phyloP scores from a whole-genome alignment of 805 yeast genomes.

The Wickerhamiella parazyma region DNA sequence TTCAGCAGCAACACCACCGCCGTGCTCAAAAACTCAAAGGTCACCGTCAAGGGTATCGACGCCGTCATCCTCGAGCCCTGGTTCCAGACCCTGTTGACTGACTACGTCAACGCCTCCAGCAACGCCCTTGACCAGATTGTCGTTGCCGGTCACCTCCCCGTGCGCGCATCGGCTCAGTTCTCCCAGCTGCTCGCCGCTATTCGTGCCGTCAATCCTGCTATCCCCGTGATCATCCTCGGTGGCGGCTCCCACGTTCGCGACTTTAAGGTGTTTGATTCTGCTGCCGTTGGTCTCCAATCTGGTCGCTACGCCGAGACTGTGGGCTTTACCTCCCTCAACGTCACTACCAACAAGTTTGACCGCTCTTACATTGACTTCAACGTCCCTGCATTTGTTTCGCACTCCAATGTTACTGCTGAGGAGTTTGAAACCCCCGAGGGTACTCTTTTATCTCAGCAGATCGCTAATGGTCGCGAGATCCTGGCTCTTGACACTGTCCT shows the following conservation, averaged over 20 bases:
- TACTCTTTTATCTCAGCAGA: slow-evolving; percentile 29
- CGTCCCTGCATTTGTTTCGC: slow-evolving; percentile 51
- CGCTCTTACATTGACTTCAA: slow-evolving; percentile 75
- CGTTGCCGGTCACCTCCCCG: slow-evolving; percentile 68
- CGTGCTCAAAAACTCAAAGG: slow-evolving; percentile 55
- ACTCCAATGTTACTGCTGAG: slow-evolving; percentile 22
- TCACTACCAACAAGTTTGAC: slow-evolving; percentile 23
- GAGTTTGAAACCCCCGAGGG: slow-evolving; percentile 45
- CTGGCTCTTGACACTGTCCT: slow-evolving; percentile 40
- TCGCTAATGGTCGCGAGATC: slow-evolving; percentile 32
- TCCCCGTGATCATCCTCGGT: slow-evolving; percentile 70
- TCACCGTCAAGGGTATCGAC: slow-evolving; percentile 50
- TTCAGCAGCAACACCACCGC: slow-evolving; percentile 63
- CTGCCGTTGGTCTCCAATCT: slow-evolving; percentile 66
- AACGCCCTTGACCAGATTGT: slow-evolving; percentile 49
- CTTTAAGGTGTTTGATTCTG: slow-evolving; percentile 49
- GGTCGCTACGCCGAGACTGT: slow-evolving; percentile 85
- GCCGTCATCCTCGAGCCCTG: slow-evolving; percentile 43
- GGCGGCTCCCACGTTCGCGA: slow-evolving; percentile 91
- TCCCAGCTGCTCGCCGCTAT: slow-evolving; percentile 33
- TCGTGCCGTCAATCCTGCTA: slow-evolving; percentile 44
- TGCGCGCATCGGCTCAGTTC: slow-evolving; percentile 43
- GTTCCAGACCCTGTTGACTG: slow-evolving; percentile 35
- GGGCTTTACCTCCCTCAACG: slow-evolving; percentile 59
- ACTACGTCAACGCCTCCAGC: slow-evolving; percentile 19